Base-by-base conservation (phyloP, 768 basidiomycete genomes). In the Russula ochroleuca region DNA sequence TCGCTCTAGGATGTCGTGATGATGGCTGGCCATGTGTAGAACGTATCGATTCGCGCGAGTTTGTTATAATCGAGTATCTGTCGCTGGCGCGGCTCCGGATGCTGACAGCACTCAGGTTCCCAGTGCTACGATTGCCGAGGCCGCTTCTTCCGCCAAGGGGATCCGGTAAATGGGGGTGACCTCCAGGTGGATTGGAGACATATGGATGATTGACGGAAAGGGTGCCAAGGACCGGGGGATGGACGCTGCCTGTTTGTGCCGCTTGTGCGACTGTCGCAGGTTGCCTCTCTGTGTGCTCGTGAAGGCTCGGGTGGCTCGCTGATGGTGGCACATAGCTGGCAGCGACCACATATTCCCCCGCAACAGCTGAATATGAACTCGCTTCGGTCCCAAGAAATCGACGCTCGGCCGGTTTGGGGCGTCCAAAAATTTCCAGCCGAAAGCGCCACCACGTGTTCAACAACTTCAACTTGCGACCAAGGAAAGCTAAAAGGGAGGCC, bases 311-410 rank as follows among this genome's bases (percentile, higher is more conserved):
- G 7, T 33, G 38, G 31, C 48, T 57, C 9, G 40, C 54, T 15
- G 61, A 62, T 19, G 47, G n/a, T 50, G 62, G 62, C 15, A 55
- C 28, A 5, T 2, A 25, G 41, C 62, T 63, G 5, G 49, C 55
- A 9, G 48, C 40, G 8, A 63, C 31, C 15, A 50, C 55, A 25
- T 51, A 63, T 63, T 57, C 55, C 40, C 17, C 33, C 11, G 21
- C 33, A 11, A 35, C 37, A 40, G 23, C 14, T 2, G 59, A 45
- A 19, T 41, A 38, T 15, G 10, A 19, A n/a, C n/a, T 43, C 2
- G 40, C n/a, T 15, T 21, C 19, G 15, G 3, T 37, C 6, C 5
- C 25, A 45, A 15, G 21, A 35, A 23, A 57, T 2, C 31, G 31
- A 23, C 15, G 38, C 50, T 49, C 45, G 31, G 40, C 7, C 13